Base-by-base conservation (phyloP, 495 filamentous ascomycete genomes). In the Penicillium daleae region DNA sequence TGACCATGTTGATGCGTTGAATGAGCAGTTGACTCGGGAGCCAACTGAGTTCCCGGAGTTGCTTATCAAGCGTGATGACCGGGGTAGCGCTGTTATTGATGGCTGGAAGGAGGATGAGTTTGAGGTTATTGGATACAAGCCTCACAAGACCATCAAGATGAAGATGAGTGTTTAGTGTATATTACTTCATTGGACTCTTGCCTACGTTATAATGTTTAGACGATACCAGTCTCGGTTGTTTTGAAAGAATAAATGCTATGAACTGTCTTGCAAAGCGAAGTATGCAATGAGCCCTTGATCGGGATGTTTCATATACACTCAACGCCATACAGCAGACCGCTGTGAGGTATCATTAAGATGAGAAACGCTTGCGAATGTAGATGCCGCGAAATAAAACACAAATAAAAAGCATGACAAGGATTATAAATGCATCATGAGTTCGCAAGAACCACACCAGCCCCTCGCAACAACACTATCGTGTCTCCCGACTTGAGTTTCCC, bases 21-120 rank as follows among this genome's bases (percentile, higher is more conserved):
- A 87, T 67, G 82, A 85, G 60, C 95, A 98, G 82, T 72, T 97
- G 29, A 82, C 83, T 71, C 80, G 95, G 21, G 88, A 90, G 71
- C 95, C 95, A 42, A 85, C 83, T n/a, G 81, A 85, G 12, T 97
- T 97, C 70, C 95, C 95, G 1, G 87, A 81, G 62, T 66, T 99
- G 64, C 81, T 86, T 57, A 90, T 96, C 31, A 76, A 79, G 61
- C 79, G 86, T 61, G 84, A 89, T 51, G 83, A 82, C 39, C 85
- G 84, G 3, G 87, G 89, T 0, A 89, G 83, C 27, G 74, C 73
- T 6, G 72, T 76, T 0, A 74, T 88, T 59, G 95, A 97, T 72
- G 91, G 91, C 7, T 96, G 93, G 90, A 87, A 84, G 73, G 81
- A 85, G 4, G 93, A 97, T 66, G 94, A 99, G 55, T 94, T 99